phyloP scores from a whole-genome alignment of 2,329 filamentous ascomycete species.

The Aureobasidium sp. region DNA sequence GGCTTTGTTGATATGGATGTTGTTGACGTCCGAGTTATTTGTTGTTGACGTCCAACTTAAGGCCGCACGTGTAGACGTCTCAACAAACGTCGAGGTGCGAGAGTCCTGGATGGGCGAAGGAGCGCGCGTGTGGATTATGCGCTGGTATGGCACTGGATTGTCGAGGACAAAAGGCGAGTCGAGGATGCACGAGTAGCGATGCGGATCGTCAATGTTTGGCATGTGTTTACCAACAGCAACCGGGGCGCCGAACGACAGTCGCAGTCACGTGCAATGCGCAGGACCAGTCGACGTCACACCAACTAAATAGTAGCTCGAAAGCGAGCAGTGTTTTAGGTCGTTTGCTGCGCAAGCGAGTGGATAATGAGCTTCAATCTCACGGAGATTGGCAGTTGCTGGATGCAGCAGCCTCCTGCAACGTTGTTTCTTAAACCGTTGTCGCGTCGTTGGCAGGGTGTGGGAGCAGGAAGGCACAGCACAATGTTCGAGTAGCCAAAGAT shows the following conservation, averaged over 20 bases:
- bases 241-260: neutral
- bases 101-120: neutral
- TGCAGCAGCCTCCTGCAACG: neutral
- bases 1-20: constrained; percentile 14
- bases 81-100: neutral
- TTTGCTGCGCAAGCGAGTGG: neutral
- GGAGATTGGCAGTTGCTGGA: constrained; percentile 10
- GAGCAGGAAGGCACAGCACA: neutral
- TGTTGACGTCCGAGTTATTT: constrained; percentile 14
- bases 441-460: neutral
- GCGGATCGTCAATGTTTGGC: constrained; percentile 1
- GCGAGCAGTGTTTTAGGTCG: neutral
- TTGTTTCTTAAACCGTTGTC: constrained; percentile 2
- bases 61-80: constrained; percentile 5
- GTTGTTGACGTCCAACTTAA: constrained; percentile 13
- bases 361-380: constrained; percentile 7
- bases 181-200: constrained; percentile 2
- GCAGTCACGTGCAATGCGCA: neutral
- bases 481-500: neutral
- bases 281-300: neutral
- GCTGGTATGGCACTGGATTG: neutral
- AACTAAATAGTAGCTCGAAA: neutral
- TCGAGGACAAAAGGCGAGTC: constrained; percentile 5
- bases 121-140: neutral
- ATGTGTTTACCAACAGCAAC: neutral